phyloP scores from a whole-genome alignment of 2,329 filamentous ascomycete species.

The Ophiostoma ips region DNA sequence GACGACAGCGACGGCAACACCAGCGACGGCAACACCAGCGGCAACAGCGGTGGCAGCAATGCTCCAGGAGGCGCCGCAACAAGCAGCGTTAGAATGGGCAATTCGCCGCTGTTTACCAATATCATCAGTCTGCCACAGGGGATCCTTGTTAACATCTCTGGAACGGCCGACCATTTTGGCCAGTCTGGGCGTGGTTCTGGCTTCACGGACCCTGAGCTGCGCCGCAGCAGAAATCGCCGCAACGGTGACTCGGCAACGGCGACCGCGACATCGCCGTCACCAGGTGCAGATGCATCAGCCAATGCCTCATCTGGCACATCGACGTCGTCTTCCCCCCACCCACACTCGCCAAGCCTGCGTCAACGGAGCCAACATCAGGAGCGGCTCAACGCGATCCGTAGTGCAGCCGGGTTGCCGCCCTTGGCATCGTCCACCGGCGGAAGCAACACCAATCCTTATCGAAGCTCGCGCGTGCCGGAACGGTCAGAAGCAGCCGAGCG shows the following conservation, averaged over 20 bases:
- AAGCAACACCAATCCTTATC: constrained; percentile 2
- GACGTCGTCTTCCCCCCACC: neutral
- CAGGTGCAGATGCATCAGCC: neutral
- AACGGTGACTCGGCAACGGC: no score
- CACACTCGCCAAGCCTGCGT: neutral
- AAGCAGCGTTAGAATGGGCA: no score
- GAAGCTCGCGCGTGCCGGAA: constrained; percentile 8
- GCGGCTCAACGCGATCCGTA: constrained; percentile 17
- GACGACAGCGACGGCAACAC: constrained; percentile 1
- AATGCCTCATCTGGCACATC: neutral
- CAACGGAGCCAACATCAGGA: constrained; percentile 10
- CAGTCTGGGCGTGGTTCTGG: no score
- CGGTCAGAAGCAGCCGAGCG: constrained; percentile 5
- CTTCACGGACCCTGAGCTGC: no score
- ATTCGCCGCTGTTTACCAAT: no score
- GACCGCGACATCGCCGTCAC: no score
- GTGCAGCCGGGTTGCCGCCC: constrained; percentile 7
- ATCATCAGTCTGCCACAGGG: no score
- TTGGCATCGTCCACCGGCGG: neutral
- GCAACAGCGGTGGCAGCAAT: neutral
- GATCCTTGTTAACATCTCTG: no score
- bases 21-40: constrained; percentile 1
- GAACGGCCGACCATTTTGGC: no score
- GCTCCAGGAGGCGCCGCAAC: no score
- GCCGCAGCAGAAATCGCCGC: no score